These are phyloP conservation scores for Cladobotryum protrusum DNA, from an alignment of 2,329 filamentous ascomycete genomes.

Conservation along the genomic window DNA sequence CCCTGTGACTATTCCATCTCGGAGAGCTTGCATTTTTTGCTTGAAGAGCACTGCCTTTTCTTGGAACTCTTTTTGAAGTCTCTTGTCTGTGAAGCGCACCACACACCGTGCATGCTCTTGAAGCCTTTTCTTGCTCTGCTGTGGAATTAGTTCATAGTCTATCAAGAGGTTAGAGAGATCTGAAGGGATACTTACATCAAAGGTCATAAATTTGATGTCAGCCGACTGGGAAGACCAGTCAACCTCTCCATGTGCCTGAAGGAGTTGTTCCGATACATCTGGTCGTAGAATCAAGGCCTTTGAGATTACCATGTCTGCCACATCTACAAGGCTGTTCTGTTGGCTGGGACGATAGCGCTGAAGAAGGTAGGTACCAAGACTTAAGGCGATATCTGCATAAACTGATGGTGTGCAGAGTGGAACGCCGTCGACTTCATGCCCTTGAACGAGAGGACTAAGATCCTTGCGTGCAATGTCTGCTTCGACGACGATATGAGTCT, in stretches of 20 bases:
- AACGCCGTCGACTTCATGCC: slow-evolving; percentile 62
- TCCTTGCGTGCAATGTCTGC: slow-evolving; percentile 60
- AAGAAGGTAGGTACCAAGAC: slow-evolving; percentile 48
- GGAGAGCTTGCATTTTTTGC: slow-evolving; percentile 4
- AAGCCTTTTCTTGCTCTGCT: slow-evolving; percentile 3
- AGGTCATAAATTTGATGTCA: slow-evolving; percentile 9
- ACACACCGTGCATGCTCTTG: slow-evolving; percentile 4
- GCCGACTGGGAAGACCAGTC: slow-evolving; percentile 3
- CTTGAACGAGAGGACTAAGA: slow-evolving; percentile 52
- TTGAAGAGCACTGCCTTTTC: not conserved
- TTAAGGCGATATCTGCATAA: slow-evolving; percentile 58
- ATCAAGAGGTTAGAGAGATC: too few relatives aligned
- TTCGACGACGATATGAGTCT: slow-evolving; percentile 54
- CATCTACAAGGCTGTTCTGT: slow-evolving; percentile 26
- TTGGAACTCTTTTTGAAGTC: not conserved
- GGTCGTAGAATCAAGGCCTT: slow-evolving; percentile 9
- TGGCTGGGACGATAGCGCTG: slow-evolving; percentile 1
- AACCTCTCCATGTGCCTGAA: not conserved
- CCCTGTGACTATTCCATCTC: slow-evolving; percentile 1
- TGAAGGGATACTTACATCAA: slow-evolving; percentile 5
- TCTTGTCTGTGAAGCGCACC: not conserved
- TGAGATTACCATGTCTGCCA: slow-evolving; percentile 38
- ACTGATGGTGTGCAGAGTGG: slow-evolving; percentile 56
- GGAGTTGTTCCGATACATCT: not conserved
- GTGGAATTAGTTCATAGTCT: not conserved